Percentiles rank a stretch among this genome's conserved stretches.
These are phyloP conservation scores for Podila minutissima DNA, from an alignment of 192 early-diverging fungal species.

Conservation along the genomic window DNA sequence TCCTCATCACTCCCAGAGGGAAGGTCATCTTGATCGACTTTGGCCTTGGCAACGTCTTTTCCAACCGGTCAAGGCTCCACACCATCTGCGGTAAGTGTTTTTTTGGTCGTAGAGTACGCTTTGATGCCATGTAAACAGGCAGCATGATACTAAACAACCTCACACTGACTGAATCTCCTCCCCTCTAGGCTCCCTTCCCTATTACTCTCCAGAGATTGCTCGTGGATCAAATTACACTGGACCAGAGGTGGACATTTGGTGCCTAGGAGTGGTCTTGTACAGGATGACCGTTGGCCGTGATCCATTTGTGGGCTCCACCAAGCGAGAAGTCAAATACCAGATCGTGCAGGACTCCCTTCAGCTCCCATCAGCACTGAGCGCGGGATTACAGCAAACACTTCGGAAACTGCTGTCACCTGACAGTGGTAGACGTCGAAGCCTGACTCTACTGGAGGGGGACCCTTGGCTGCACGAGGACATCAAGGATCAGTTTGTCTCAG, in stretches of 20 bases:
- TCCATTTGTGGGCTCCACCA: conserved; percentile 60
- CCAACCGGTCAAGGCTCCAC: conserved; percentile 68
- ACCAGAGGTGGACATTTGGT: conserved; percentile 97
- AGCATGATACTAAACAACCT: not conserved
- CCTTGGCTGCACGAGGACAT: conserved; percentile 57
- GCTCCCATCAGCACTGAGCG: conserved; percentile 54
- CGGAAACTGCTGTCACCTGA: conserved; percentile 57
- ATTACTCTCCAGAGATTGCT: conserved; percentile 91
- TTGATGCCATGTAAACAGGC: too few species aligned
- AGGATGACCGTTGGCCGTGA: conserved; percentile 74
- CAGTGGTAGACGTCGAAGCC: conserved; percentile 47
- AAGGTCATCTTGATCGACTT: conserved; percentile 91
- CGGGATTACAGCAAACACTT: conserved; percentile 52
- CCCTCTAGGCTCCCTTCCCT: conserved; percentile 81
- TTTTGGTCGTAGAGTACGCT: too few species aligned
- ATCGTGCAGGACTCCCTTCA: conserved; percentile 52
- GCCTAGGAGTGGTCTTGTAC: conserved; percentile 90
- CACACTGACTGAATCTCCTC: not conserved
- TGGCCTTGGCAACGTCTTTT: conserved; percentile 87
- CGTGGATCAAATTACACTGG: conserved; percentile 90
- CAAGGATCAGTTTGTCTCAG: conserved; percentile 4
- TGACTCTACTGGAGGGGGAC: conserved; percentile 55
- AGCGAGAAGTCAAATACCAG: conserved; percentile 62
- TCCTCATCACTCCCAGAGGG: conserved; percentile 80
- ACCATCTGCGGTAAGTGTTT: conserved; percentile 86